Evolutionary conservation across 2,329 filamentous ascomycete genomes (phyloP), one percentile per base, ranked within the genome.

Genomic region (Metarhizium humberi): DNA sequence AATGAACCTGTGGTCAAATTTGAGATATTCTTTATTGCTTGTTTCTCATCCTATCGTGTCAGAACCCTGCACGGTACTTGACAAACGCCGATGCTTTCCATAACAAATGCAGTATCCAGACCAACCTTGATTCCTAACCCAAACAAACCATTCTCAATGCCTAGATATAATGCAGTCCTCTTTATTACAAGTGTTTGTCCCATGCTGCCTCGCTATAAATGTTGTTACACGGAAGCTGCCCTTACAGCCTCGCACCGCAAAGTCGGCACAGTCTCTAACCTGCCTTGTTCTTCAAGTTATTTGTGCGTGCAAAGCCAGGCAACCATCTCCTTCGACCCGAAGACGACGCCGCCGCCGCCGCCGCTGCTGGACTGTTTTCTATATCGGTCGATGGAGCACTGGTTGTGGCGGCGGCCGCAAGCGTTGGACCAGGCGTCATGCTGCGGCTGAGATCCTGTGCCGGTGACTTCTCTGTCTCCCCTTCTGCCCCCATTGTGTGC

Each of bases 241-340:
- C 14, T 20, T 32, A 10, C 8, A n/a, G 11, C 20, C 51, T 51
- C 18, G 10, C n/a, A 36, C 14, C 49, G 34, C 49, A 45, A 38
- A 32, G 8, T 13, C 18, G 18, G 29, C 51, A 56, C 36, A 53
- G 47, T 30, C 48, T 25, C 58, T 61, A 60, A 14, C 57, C 55
- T 4, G 52, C 42, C 52, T 54, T 63, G 52, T 57, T 62, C 57
- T 59, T 63, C 25, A 64, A 59, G 49, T 58, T 61, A 34, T 58
- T 60, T 30, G 62, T 51, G 51, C 66, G 60, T 14, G 66, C 62
- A 54, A 73, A 71, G 1, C 60, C 63, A 14, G 67, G 64, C 20
- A 72, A 59, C 71, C 71, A 73, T 56, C 72, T 73, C 45, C 69
- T 65, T 45, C 69, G 62, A 8, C 55, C 60, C 4, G 61, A 62